These are phyloP conservation scores for Cordyceps fumosorosea DNA, from an alignment of 2,329 filamentous ascomycete species.

Conservation along the genomic window DNA sequence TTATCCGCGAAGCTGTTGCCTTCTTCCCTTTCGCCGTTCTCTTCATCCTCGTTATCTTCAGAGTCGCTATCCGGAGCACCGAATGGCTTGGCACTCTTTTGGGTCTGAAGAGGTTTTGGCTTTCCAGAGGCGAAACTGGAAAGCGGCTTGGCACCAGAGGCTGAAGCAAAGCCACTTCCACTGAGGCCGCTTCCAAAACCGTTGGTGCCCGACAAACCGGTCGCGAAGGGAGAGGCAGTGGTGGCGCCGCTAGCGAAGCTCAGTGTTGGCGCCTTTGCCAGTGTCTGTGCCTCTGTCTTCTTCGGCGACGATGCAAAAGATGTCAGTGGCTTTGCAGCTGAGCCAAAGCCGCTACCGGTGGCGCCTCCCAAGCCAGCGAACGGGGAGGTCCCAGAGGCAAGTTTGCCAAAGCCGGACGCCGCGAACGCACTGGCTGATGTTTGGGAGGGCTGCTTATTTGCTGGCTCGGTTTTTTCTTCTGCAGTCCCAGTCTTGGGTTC, in stretches of 20 bases:
- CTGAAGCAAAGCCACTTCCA: constrained; percentile 36
- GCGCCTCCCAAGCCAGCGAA: constrained; percentile 51
- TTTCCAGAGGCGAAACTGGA: constrained; percentile 65
- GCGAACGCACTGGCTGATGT: constrained; percentile 59
- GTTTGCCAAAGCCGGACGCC: constrained; percentile 60
- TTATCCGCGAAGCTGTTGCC: constrained; percentile 39
- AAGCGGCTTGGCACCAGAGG: constrained; percentile 40
- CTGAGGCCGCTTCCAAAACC: constrained; percentile 43
- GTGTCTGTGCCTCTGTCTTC: constrained; percentile 21
- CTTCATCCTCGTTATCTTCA: constrained; percentile 39
- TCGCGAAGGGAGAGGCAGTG: constrained; percentile 42
- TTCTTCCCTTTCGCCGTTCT: constrained; percentile 32
- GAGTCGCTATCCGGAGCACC: constrained; percentile 65
- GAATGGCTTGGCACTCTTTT: constrained; percentile 65
- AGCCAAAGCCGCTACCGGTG: constrained; percentile 45
- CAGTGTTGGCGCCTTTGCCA: constrained; percentile 36
- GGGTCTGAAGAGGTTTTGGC: constrained; percentile 39
- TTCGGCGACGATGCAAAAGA: constrained; percentile 27
- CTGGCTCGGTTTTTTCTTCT: constrained; percentile 13
- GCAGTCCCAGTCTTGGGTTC: neutral
- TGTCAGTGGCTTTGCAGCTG: constrained; percentile 28
- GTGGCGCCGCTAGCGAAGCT: constrained; percentile 39
- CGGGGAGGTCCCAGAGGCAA: constrained; percentile 57
- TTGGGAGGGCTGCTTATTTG: constrained; percentile 22
- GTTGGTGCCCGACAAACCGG: constrained; percentile 33